Percentiles rank a stretch among this genome's conserved stretches.
phyloP scores from a whole-genome alignment of 2,329 filamentous ascomycete genomes.

The Exophiala aquamarina region DNA sequence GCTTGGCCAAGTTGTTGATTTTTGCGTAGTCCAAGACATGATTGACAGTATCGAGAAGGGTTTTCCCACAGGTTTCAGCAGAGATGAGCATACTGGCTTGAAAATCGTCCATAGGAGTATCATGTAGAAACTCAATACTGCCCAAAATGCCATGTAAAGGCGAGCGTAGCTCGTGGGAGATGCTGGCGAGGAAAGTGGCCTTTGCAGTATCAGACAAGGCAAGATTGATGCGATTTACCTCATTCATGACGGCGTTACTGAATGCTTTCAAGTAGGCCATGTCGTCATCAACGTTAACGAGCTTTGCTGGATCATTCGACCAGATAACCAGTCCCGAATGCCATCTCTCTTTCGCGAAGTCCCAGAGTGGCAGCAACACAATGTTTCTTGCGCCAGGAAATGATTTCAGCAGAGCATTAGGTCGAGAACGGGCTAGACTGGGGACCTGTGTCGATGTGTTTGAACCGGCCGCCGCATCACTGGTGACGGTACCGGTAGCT shows the following conservation, averaged over 20 bases:
- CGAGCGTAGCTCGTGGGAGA: slow-evolving; percentile 45
- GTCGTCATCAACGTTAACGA: slow-evolving; percentile 37
- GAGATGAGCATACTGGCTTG: slow-evolving; percentile 41
- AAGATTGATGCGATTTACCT: slow-evolving; percentile 43
- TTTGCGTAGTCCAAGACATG: slow-evolving; percentile 53
- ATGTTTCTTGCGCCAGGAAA: slow-evolving; percentile 24
- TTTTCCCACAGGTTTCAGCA: slow-evolving; percentile 43
- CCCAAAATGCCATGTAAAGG: slow-evolving; percentile 45
- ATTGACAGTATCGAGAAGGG: slow-evolving; percentile 45
- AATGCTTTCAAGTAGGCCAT: slow-evolving; percentile 43
- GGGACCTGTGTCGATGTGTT: background rate
- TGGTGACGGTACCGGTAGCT: slow-evolving; percentile 21
- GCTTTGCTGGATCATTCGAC: slow-evolving; percentile 35
- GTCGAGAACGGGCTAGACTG: background rate
- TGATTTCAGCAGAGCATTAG: slow-evolving; percentile 17
- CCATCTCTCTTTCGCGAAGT: slow-evolving; percentile 49
- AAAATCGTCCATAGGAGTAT: slow-evolving; percentile 40
- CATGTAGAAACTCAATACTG: slow-evolving; percentile 42
- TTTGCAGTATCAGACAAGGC: slow-evolving; percentile 45
- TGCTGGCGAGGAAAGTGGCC: slow-evolving; percentile 45
- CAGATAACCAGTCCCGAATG: slow-evolving; percentile 48
- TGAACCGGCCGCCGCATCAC: slow-evolving; percentile 7
- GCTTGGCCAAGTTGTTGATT: slow-evolving; percentile 43
- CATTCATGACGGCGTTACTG: slow-evolving; percentile 43
- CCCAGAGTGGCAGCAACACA: slow-evolving; percentile 53